Conservation (phyloP, 148 eudicot genomes). For the Vaccinium myrtillus region DNA sequence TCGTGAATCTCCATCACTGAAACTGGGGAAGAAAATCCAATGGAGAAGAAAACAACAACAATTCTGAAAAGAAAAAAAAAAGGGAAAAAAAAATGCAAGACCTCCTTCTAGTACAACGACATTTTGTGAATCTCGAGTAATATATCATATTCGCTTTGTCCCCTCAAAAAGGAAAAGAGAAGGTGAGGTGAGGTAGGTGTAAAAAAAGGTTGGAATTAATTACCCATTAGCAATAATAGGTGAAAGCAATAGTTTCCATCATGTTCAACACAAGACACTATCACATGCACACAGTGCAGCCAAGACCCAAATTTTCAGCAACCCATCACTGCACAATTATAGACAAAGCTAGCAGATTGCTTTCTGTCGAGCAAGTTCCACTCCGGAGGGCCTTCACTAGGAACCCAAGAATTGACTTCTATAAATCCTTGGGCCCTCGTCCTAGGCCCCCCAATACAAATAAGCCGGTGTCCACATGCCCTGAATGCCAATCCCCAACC, state of each 20-base stretch:
- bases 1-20: conserved; percentile 22
- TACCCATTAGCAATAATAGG: conserved; percentile 40
- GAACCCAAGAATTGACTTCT: conserved; percentile 72
- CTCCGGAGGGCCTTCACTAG: conserved; percentile 53
- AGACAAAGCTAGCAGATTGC: conserved; percentile 67
- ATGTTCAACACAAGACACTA: not conserved
- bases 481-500: conserved; percentile 92
- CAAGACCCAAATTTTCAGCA: conserved; percentile 39
- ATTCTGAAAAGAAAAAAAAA: conserved; percentile 10
- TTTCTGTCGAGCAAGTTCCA: conserved; percentile 69
- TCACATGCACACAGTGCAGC: not conserved
- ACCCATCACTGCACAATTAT: conserved; percentile 89
- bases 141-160: conserved; percentile 33
- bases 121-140: conserved; percentile 42
- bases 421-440: conserved; percentile 47
- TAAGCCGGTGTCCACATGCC: conserved; percentile 67
- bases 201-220: conserved; percentile 25
- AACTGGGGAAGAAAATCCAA: conserved; percentile 32
- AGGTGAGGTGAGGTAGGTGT: not conserved
- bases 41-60: conserved; percentile 30
- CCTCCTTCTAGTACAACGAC: conserved; percentile 32
- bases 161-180: conserved; percentile 13
- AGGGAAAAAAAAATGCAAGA: conserved; percentile 33
- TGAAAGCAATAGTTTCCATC: conserved; percentile 7
- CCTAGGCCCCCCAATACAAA: conserved; percentile 70